Evolutionary conservation across 345 rosid genomes (phyloP).

Genomic region (Brassica cretica): DNA sequence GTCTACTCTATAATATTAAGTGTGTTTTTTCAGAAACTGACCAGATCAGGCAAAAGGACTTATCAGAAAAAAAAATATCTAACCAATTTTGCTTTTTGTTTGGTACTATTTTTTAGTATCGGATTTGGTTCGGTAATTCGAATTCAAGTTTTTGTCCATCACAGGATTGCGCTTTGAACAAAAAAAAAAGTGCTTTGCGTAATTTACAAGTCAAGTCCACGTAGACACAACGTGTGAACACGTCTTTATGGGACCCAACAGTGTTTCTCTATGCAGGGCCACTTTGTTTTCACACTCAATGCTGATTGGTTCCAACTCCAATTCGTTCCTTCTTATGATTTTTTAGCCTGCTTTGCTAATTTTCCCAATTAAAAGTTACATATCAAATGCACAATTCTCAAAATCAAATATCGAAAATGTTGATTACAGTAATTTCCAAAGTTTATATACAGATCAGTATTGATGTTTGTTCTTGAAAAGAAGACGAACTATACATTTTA

Average conservation of each 20-base stretch:
- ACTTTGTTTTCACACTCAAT: background rate
- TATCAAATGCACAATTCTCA: background rate
- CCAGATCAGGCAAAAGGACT: too few relatives aligned
- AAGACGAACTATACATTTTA: background rate
- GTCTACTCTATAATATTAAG: too few relatives aligned
- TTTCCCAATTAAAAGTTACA: background rate
- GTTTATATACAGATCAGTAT: background rate
- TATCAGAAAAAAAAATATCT: too few relatives aligned
- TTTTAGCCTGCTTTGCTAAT: background rate
- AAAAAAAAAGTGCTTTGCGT: constrained; percentile 32
- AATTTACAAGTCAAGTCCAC: constrained; percentile 51
- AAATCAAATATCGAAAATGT: background rate
- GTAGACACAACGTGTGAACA: constrained; percentile 52
- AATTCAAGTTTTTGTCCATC: too few relatives aligned
- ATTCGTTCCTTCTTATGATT: background rate
- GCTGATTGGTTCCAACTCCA: constrained; percentile 26
- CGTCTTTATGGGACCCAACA: constrained; percentile 39
- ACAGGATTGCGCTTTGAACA: too few relatives aligned
- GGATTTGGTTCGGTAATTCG: too few relatives aligned
- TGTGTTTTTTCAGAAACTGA: too few relatives aligned
- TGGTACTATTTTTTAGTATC: too few relatives aligned
- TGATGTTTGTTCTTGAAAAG: background rate
- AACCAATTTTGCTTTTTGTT: too few relatives aligned
- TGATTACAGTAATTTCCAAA: constrained; percentile 1
- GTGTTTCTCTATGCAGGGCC: background rate